A percentile compares a stretch with the other conserved stretches of the same genome.
Evolutionary conservation across 495 filamentous ascomycete genomes (phyloP).

Genomic region (Haplographium delicatum): DNA sequence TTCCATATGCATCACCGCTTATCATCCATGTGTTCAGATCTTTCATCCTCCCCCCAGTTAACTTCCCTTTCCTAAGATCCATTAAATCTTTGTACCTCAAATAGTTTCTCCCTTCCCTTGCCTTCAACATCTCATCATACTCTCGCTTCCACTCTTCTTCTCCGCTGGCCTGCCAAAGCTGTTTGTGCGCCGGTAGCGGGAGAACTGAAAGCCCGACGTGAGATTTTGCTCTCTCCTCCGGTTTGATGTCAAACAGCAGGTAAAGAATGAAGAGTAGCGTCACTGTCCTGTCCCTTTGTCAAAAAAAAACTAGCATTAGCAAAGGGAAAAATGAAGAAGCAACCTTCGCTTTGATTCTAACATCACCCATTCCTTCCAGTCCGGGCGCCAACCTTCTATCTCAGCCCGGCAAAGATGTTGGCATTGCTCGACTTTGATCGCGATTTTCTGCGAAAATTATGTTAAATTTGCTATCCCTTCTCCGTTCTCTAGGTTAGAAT

Average conservation of each 20-base stretch:
- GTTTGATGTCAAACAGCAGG: constrained; percentile 20
- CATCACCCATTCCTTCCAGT: constrained; percentile 20
- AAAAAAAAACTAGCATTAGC: background rate
- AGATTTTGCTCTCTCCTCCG: constrained; percentile 15
- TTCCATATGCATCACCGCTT: constrained; percentile 12
- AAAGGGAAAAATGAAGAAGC: constrained; percentile 10
- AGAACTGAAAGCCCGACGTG: constrained; percentile 16
- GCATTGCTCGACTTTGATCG: constrained; percentile 9
- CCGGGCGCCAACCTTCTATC: constrained; percentile 16
- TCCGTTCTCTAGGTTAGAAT: background rate
- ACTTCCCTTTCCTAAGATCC: constrained; percentile 11
- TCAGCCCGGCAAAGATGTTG: constrained; percentile 9
- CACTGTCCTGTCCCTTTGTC: constrained; percentile 10
- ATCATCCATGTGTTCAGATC: constrained; percentile 20
- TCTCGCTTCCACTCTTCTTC: constrained; percentile 13
- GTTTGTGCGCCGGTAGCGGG: constrained; percentile 17
- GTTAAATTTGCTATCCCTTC: background rate
- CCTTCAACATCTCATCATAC: constrained; percentile 19
- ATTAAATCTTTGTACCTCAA: constrained; percentile 18
- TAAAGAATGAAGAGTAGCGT: constrained; percentile 18
- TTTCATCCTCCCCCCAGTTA: constrained; percentile 14
- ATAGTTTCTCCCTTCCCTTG: constrained; percentile 16
- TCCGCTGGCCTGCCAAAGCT: constrained; percentile 13
- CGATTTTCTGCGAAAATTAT: constrained; percentile 8
- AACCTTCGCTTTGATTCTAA: constrained; percentile 19